phyloP scores from a whole-genome alignment of 2,329 filamentous ascomycete species.

The Pyrenophora tritici-repentis region DNA sequence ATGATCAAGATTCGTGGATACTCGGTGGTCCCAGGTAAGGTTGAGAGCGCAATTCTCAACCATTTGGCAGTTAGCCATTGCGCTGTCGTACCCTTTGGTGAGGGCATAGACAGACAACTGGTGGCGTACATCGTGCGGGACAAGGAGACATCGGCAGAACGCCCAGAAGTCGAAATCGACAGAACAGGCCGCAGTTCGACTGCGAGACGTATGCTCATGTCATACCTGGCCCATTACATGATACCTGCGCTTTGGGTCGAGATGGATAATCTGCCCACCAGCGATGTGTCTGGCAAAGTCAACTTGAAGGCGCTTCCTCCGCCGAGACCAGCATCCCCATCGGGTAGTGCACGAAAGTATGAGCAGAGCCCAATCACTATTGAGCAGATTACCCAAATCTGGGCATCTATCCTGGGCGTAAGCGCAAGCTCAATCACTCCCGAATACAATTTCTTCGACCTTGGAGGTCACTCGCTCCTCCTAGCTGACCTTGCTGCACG shows the following conservation, averaged over 20 bases:
- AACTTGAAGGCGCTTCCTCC: constrained; percentile 73
- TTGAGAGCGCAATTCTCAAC: constrained; percentile 72
- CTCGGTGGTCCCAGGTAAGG: constrained; percentile 76
- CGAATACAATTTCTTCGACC: constrained; percentile 79
- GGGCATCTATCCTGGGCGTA: constrained; percentile 73
- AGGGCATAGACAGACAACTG: constrained; percentile 74
- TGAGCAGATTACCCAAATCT: constrained; percentile 70
- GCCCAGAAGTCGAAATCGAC: constrained; percentile 68
- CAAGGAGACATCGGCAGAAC: constrained; percentile 61
- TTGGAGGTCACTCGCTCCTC: constrained; percentile 77
- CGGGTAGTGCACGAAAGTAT: constrained; percentile 53
- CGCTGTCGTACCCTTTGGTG: constrained; percentile 73
- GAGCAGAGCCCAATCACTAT: constrained; percentile 68
- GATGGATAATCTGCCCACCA: constrained; percentile 71
- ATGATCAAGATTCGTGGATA: constrained; percentile 85
- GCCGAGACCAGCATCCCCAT: constrained; percentile 58
- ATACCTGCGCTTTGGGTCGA: constrained; percentile 79
- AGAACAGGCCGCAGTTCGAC: constrained; percentile 72
- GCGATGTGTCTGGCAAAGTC: constrained; percentile 78
- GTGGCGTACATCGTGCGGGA: constrained; percentile 78
- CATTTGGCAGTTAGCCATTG: constrained; percentile 73
- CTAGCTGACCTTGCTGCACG: constrained; percentile 78
- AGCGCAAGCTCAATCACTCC: constrained; percentile 65
- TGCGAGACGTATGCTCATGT: constrained; percentile 67
- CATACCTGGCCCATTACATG: constrained; percentile 80